Evolutionary conservation across 441 rosid genomes (phyloP), one percentile per base, ranked within the genome.

Genomic region (Erodium trifolium): DNA sequence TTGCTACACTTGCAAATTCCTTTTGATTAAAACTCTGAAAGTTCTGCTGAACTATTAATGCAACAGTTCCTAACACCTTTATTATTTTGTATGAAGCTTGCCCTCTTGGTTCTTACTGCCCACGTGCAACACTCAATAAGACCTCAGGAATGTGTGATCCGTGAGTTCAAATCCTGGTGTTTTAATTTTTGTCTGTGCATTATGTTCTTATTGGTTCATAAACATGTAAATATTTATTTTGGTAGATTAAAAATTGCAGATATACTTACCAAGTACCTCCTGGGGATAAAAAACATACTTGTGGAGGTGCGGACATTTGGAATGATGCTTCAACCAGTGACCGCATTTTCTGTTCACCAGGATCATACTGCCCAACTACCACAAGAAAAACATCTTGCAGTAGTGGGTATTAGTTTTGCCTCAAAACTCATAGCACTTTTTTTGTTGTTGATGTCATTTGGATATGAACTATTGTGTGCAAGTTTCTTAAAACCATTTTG

Each of bases 251-350:
- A 55, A 55, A 14, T 71, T 83, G 72, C 86, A 92, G 99, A 80
- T 94, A 94, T 71, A 75, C 69, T 67, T 94, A 94, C 79, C 99
- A 87, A 60, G 76, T 86, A 69, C 90, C 97, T 39, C 83, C 89
- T 0, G 90, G 86, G 72, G 12, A 68, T 75, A 84, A 78, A 17
- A 88, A 88, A 80, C 96, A 86, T 73, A 85, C 89, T 17, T 93
- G 99, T 81, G 97, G 99, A 49, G 97, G 99, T 63, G 97, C 99
- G 68, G 84, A 93, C 68, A 71, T 87, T 68, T 93, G 99, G 99
- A 87, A 93, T 3, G 97, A 89, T 81, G 79, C 86, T 67, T 67
- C 23, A 57, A 79, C 76, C 27, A 80, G 95, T 67, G 37, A 78
- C 13, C 92, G 91, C 76, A 77, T 91, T 11, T 93, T 93, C 85